These are phyloP conservation scores for Hypericum androsaemum DNA, from an alignment of 345 rosid species.

Conservation along the genomic window DNA sequence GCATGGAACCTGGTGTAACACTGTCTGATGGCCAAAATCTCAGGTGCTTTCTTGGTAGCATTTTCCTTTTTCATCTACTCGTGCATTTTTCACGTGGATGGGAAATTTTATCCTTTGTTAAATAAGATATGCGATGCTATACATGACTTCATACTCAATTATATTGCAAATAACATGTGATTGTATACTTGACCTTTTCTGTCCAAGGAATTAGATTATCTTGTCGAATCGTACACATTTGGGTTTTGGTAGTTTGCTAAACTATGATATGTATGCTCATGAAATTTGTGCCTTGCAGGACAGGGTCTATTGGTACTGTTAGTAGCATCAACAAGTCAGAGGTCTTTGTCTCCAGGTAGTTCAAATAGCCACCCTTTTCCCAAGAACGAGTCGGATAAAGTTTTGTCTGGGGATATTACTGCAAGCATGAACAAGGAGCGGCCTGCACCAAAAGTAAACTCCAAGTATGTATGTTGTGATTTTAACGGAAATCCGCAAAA, in stretches of 20 bases:
- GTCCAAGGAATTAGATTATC: not conserved
- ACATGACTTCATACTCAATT: too few species aligned
- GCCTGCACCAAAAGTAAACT: slow-evolving; percentile 26
- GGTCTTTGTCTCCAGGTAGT: slow-evolving; percentile 17
- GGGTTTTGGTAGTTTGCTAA: too few species aligned
- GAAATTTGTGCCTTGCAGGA: slow-evolving; percentile 22
- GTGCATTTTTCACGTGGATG: too few species aligned
- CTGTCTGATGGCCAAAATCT: slow-evolving; percentile 29
- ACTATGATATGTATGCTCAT: not conserved
- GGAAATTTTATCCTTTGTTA: too few species aligned
- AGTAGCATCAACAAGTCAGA: slow-evolving; percentile 26
- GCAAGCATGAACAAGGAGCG: slow-evolving; percentile 36
- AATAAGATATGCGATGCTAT: too few species aligned
- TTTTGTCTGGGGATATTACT: slow-evolving; percentile 29
- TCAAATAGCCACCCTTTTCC: slow-evolving; percentile 22
- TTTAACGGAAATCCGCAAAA: not conserved
- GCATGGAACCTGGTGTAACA: slow-evolving; percentile 29
- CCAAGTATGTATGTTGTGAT: slow-evolving; percentile 35
- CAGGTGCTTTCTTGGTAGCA: slow-evolving; percentile 25
- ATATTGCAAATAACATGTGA: too few species aligned
- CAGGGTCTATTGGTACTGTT: slow-evolving; percentile 29
- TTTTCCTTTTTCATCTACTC: not conserved
- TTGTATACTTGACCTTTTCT: not conserved
- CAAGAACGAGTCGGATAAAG: slow-evolving; percentile 34
- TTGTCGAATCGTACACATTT: not conserved